Base-by-base conservation (phyloP, 192 early-diverging fungal species). In the Backusella parvicylindrica region DNA sequence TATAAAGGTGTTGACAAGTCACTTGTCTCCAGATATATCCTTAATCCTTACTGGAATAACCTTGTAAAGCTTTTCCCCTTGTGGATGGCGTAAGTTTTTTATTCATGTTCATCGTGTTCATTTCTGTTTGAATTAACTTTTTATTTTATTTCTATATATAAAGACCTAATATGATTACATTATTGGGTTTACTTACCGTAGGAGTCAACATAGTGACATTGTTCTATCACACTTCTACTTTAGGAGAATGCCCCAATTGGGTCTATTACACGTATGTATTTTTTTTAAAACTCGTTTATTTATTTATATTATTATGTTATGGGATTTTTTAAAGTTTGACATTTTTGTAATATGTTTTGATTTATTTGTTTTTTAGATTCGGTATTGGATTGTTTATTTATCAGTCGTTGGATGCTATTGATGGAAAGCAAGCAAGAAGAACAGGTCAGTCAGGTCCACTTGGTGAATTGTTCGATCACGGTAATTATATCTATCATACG, bases 381-480 rank as follows among this genome's bases (percentile, higher is more conserved):
- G 90, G 87, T 56, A 72, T 91, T 41, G 95, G 95, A 30, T 80
- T 98, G 16, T 98, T 93, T 81, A 83, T 93, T 16, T 98, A 98
- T 81, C 93, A 93, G 77, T 93, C 92, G 28, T 86, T 96, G 67
- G 96, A 98, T 79, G 95, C 95, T 32, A 94, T 98, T 80, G 97
- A 98, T 75, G 97, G 97, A 26, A 97, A 97, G 82, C 97, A 98
- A 81, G 97, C 97, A 23, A 86, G 97, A 63, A 86, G 95, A 63
- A 97, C 96, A 23, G 92, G 92, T 60, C 87, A 94, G 7, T 90
- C 90, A 0, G 93, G 94, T 23, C 97, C 97, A 23, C 77, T 98
- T 70, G 97, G 97, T 30, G 97, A 98, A 86, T 83, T 98, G 60
- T 98, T 98, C 86, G 97, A 98, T 83, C 97, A 98, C 70, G 92